Base-by-base conservation (phyloP, 192 early-diverging fungal species). In the Mortierella antarctica region DNA sequence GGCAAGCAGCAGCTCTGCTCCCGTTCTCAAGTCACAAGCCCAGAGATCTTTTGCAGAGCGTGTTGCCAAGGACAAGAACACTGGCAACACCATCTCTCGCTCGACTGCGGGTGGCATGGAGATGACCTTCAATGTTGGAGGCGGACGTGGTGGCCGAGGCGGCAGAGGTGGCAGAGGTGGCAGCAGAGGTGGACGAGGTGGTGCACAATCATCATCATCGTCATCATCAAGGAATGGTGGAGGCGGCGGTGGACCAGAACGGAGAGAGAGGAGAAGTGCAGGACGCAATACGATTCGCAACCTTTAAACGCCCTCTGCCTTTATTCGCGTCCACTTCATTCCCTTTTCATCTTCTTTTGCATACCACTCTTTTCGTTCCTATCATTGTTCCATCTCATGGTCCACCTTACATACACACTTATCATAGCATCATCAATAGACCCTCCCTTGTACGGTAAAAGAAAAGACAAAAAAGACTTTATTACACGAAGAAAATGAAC, bases 71-170 rank as follows among this genome's bases (percentile, higher is more conserved):
- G 82, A 83, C 69, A 65, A 49, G 64, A 67, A 58, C 66, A 57
- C 41, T 14, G 61, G 44, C 51, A 68, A 67, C 57, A 61, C 73
- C 13, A 50, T 67, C 21, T 73, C 81, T 21, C 81, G 81, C 15
- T 74, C 81, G 20, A 71, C 81, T n/a, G 53, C 73, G 5, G 81
- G 81, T 63, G 81, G 71, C 21, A 82, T 82, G 81, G 81, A 82
- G 49, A 82, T 82, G 81, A 68, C 73, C 1, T 82, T 82, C 71
- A 57, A 55, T 7, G 49, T 82, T 23, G 73, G 73, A 11, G 67
- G 68, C 7, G 62, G 77, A 23, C 53, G 65, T 31, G 55, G 79
- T 5, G 72, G 72, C 44, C 70, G 56, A 39, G 69, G 76, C 20
- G 76, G 76, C 4, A 53, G 62, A 10, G 67, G 74, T 12, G 66